Evolutionary conservation across 2,329 filamentous ascomycete genomes (phyloP).

Genomic region (Penicillium sp.): DNA sequence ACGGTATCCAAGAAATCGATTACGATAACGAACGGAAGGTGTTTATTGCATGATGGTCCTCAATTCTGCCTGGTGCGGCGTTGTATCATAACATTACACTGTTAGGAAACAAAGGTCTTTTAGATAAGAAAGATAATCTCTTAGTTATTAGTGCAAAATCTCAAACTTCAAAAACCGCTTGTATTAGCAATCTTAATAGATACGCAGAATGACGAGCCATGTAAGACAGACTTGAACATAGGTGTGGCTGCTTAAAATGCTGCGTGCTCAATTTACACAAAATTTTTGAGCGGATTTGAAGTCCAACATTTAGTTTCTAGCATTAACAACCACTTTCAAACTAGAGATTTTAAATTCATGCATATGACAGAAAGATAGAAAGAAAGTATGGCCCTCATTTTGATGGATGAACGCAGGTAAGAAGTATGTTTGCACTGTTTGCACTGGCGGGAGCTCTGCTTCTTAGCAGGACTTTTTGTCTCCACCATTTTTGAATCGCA

Average conservation of each 20-base stretch:
- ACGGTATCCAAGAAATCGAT: constrained; percentile 79
- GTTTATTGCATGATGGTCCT: constrained; percentile 39
- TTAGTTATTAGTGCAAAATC: not conserved
- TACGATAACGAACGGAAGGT: constrained; percentile 73
- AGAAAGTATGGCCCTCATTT: too few relatives aligned
- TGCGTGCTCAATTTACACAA: too few relatives aligned
- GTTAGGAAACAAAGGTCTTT: not conserved
- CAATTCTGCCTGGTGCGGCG: constrained; percentile 23
- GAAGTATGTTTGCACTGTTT: constrained; percentile 8
- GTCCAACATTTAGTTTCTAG: too few relatives aligned
- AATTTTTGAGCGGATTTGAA: too few relatives aligned
- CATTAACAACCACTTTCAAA: too few relatives aligned
- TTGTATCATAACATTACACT: constrained; percentile 29
- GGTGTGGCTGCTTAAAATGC: too few relatives aligned
- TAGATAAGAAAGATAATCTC: not conserved
- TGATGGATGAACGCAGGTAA: not conserved
- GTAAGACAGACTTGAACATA: not conserved
- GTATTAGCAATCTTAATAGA: not conserved
- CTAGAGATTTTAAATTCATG: too few relatives aligned
- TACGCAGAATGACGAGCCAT: not conserved
- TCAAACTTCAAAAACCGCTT: not conserved
- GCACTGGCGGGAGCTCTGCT: constrained; percentile 5
- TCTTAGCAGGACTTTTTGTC: constrained; percentile 3
- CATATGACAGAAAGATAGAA: too few relatives aligned
- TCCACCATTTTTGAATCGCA: not conserved